phyloP scores from a whole-genome alignment of 2,329 filamentous ascomycete species.

The Botrytis fragariae region DNA sequence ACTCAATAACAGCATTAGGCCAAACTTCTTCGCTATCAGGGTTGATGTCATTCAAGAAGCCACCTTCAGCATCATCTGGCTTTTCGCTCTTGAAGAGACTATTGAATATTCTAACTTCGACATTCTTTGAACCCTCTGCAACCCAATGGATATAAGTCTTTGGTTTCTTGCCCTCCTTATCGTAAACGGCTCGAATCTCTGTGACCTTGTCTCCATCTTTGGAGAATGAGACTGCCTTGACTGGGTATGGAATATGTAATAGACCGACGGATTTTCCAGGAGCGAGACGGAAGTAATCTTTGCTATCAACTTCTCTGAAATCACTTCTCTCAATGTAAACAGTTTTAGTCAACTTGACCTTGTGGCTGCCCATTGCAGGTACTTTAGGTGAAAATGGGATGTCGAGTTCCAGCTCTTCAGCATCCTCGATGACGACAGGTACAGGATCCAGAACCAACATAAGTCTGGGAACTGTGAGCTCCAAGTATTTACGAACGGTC shows the following conservation, averaged over 20 bases:
- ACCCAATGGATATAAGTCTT: constrained; percentile 95
- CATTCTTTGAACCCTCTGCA: constrained; percentile 63
- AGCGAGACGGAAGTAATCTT: constrained; percentile 75
- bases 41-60: constrained; percentile 82
- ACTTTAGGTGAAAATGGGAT: constrained; percentile 83
- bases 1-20: constrained; percentile 74
- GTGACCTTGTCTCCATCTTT: constrained; percentile 61
- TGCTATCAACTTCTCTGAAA: constrained; percentile 69
- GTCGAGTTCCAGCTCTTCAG: constrained; percentile 66
- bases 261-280: constrained; percentile 73
- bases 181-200: constrained; percentile 64
- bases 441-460: constrained; percentile 89
- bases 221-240: constrained; percentile 68
- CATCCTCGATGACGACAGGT: constrained; percentile 76
- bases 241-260: constrained; percentile 66
- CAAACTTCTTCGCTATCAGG: constrained; percentile 81
- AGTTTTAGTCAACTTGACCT: constrained; percentile 65
- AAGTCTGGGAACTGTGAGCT: constrained; percentile 80
- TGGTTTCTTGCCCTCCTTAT: constrained; percentile 68
- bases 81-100: constrained; percentile 84
- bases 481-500: constrained; percentile 79
- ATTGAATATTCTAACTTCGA: constrained; percentile 77
- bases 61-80: constrained; percentile 72
- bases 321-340: constrained; percentile 83
- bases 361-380: constrained; percentile 61